A percentile compares a stretch with the other conserved stretches of the same genome.
Conservation (phyloP, 106 monocot species). For the Chionographis japonica region DNA sequence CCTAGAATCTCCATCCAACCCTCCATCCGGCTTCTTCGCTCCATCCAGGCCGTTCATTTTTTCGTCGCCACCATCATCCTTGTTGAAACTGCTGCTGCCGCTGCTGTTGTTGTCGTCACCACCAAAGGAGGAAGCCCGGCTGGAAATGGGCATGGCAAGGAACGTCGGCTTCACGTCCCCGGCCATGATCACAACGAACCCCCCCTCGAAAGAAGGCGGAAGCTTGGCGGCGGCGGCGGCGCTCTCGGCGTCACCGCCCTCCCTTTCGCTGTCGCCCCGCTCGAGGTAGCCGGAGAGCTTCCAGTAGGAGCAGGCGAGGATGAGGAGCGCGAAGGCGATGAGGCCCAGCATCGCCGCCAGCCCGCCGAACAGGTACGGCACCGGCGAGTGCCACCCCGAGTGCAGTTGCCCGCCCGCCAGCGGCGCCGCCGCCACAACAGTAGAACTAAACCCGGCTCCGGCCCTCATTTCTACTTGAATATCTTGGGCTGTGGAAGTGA, state of each 20-base stretch:
- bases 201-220: neutral
- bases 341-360: constrained; percentile 32
- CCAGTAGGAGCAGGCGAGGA: constrained; percentile 45
- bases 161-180: constrained; percentile 27
- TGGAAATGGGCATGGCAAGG: constrained; percentile 16
- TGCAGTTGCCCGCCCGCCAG: neutral
- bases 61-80: too few relatives aligned
- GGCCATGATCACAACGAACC: constrained; percentile 31
- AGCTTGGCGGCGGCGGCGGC: neutral
- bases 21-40: too few relatives aligned
- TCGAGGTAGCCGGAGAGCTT: constrained; percentile 1
- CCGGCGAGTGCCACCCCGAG: constrained; percentile 32
- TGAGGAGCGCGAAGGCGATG: constrained; percentile 27
- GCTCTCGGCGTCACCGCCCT: neutral
- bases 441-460: too few relatives aligned
- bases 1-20: too few relatives aligned
- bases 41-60: too few relatives aligned
- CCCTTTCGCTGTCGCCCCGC: neutral
- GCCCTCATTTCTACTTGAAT: too few relatives aligned
- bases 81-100: too few relatives aligned
- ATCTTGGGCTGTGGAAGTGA: too few relatives aligned
- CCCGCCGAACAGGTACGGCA: constrained; percentile 40
- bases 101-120: neutral
- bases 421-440: too few relatives aligned
- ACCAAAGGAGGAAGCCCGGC: constrained; percentile 10